These are phyloP conservation scores for Sporothrix phasma DNA, from an alignment of 2,329 filamentous ascomycete genomes.

Conservation along the genomic window DNA sequence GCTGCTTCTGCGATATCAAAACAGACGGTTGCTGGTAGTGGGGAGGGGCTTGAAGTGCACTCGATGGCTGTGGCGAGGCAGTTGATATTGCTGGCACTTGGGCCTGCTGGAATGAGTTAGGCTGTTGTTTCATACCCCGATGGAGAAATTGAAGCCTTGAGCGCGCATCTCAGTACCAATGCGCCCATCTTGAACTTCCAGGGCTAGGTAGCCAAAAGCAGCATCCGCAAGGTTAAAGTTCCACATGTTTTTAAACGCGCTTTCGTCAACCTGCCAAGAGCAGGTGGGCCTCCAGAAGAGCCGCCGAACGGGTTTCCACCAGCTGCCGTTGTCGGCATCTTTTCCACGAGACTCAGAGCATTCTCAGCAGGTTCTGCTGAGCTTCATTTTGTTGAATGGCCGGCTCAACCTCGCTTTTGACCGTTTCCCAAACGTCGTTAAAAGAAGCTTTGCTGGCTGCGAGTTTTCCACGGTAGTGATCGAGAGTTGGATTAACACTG, in stretches of 20 bases:
- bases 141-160: slow-evolving; percentile 99
- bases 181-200: slow-evolving; percentile 89
- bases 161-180: slow-evolving; percentile 98
- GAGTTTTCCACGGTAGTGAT: slow-evolving; percentile 97
- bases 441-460: slow-evolving; percentile 97
- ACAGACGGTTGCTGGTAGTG: slow-evolving; percentile 11
- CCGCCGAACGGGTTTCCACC: slow-evolving; percentile 96
- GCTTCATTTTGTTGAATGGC: slow-evolving; percentile 89
- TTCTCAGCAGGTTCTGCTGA: slow-evolving; percentile 84
- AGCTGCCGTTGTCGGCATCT: slow-evolving; percentile 92
- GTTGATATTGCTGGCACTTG: slow-evolving; percentile 30
- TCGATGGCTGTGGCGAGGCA: slow-evolving; percentile 20
- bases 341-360: slow-evolving; percentile 86
- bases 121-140: slow-evolving; percentile 69
- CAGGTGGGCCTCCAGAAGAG: slow-evolving; percentile 58
- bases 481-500: slow-evolving; percentile 93
- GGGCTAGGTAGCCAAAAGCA: slow-evolving; percentile 88
- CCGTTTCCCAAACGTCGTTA: slow-evolving; percentile 98
- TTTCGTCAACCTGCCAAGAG: slow-evolving; percentile 92
- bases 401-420: slow-evolving; percentile 89
- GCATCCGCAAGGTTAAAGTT: slow-evolving; percentile 98
- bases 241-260: slow-evolving; percentile 99
- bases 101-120: slow-evolving; percentile 27
- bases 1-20: slow-evolving; percentile 26
- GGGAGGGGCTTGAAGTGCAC: slow-evolving; percentile 21